Base-by-base conservation (phyloP, 176 grass and related monocot species). In the Oryza australiensis region DNA sequence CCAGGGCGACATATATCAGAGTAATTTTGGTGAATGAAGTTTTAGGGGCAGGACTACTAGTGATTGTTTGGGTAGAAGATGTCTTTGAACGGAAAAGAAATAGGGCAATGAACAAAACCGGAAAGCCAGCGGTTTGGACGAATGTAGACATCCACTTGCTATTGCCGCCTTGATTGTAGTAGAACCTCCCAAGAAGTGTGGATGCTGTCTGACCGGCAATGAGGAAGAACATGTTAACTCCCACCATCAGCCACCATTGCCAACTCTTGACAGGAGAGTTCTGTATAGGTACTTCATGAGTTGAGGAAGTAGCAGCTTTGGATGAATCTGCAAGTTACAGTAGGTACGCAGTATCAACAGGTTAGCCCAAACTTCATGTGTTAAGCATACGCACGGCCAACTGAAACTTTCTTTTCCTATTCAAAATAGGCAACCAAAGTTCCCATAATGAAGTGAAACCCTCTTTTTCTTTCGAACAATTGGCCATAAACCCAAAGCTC, bases 121-220 rank as follows among this genome's bases (percentile, higher is more conserved):
- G 95, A 49, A 94, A 98, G 68, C 80, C 92, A 57, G 88, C 86
- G 3, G 92, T 92, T 62, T 91, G 92, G 66, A 94, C 73, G 69
- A 98, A 72, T 23, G 95, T 89, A 73, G 90, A 81, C 88, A 98
- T 88, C 92, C 95, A 98, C 42, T 94, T 93, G 86, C 92, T 94
- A 49, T 91, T 91, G 38, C 95, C 95, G 38, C 95, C 95, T 93
- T 98, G 84, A 80, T 98, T 83, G 82, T 94, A 94, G 86, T 98
- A 98, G 78, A 98, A 98, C 57, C 95, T 90, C 12, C 90, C 95
- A 68, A 94, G 87, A 37, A 98, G 92, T 5, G 81, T 89, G 7
- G 92, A 86, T 10, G 86, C 53, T 0, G 86, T 92, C 86, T 98
- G 90, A 27, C 95, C 95, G 0, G 78, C 81, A 46, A 94, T 22